Evolutionary conservation across 1,139 yeast genomes (phyloP), one percentile per base, ranked within the genome.

Genomic region (Geotrichum restrictum): DNA sequence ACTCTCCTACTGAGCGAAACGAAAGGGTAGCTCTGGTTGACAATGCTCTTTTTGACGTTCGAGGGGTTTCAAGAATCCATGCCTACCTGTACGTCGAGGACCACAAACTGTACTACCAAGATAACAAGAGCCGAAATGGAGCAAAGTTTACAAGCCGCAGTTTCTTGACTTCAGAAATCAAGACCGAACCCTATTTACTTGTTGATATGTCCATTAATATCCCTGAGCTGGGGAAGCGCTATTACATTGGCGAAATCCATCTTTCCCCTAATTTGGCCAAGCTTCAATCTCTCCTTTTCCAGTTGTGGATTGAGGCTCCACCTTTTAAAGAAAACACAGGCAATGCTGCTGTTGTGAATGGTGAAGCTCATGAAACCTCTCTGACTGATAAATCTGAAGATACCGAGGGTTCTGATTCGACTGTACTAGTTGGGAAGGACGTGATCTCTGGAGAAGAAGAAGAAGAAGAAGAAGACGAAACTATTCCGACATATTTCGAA

Each of bases 41-140:
- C 40, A 60, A 57, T 38, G 60, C 56, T 18, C 39, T 46, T 39
- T 62, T 59, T 45, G 48, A 46, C 14, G 47, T 56, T 14, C 55
- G 57, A 31, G 56, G 60, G 24, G 51, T 62, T 19, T 60, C 63
- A 36, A 52, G 58, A 32, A 40, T 53, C 4, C 65, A 62, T 49
- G 37, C 18, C 3, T 48, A 57, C 27, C 34, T 52, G 27, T 34
- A 48, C 18, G 27, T 45, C 29, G 41, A 49, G 21, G 41, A 58
- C 10, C 56, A 54, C 27, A 16, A 47, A 39, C 31, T 61, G 16
- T 48, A 41, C 29, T 61, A 46, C 45, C 31, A 34, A 19, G 64
- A 62, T 36, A 34, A 53, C 34, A 51, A 46, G 19, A 56, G 61
- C 34, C 53, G 57, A 47, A 58, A 60, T 50, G 62, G 62, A 2